phyloP scores from a whole-genome alignment of 257 asterid species.

The Linaria vulgaris region DNA sequence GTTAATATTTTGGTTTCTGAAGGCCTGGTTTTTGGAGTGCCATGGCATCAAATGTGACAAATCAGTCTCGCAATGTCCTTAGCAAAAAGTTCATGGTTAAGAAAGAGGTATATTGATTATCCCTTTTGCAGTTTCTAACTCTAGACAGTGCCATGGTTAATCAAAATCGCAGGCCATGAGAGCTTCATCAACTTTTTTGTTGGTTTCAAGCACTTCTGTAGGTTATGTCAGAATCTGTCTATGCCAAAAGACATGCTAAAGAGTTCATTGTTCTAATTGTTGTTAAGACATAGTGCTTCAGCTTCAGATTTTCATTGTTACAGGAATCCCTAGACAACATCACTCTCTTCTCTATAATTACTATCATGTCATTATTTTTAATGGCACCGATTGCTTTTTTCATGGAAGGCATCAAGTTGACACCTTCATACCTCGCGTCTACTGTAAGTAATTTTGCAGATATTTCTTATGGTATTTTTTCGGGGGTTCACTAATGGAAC shows the following conservation, averaged over 20 bases:
- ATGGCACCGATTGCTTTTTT: slow-evolving; percentile 40
- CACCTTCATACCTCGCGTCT: slow-evolving; percentile 70
- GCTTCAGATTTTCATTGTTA: slow-evolving; percentile 28
- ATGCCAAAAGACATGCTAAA: background rate
- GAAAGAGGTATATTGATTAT: slow-evolving; percentile 63
- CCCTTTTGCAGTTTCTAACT: background rate
- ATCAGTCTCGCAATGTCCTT: slow-evolving; percentile 93
- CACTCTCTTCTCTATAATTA: slow-evolving; percentile 49
- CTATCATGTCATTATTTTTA: slow-evolving; percentile 56
- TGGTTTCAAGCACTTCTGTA: background rate
- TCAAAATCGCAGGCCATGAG: background rate
- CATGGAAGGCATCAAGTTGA: slow-evolving; percentile 56
- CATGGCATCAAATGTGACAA: slow-evolving; percentile 95
- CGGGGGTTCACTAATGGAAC: slow-evolving; percentile 13
- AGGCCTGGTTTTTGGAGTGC: slow-evolving; percentile 99
- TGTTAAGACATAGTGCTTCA: slow-evolving; percentile 22
- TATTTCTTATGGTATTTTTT: slow-evolving; percentile 3
- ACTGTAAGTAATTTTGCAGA: slow-evolving; percentile 56
- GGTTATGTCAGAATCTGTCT: slow-evolving; percentile 9
- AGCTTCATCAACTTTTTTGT: background rate
- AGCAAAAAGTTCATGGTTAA: slow-evolving; percentile 94
- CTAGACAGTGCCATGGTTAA: background rate
- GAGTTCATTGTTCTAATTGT: too few relatives aligned
- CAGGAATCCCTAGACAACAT: slow-evolving; percentile 58
- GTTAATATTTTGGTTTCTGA: slow-evolving; percentile 24